Evolutionary conservation across 768 basidiomycete species (phyloP), one percentile per base, ranked within the genome.

Genomic region (Chlorophyllum brunneum): DNA sequence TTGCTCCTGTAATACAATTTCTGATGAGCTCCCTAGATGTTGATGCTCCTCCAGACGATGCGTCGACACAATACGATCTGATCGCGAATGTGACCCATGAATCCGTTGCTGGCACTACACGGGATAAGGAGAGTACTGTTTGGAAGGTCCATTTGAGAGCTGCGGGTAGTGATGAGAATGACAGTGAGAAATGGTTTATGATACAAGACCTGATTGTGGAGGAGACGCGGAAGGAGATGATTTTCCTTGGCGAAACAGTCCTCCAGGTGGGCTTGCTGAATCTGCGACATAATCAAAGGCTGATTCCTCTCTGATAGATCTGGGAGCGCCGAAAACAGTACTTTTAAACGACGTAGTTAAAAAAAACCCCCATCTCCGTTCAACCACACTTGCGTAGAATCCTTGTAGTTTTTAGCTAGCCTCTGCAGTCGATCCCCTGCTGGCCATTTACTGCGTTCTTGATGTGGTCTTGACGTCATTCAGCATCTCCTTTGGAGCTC

Each of bases 151-250:
- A 95, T 69, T 77, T 94, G 45, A 81, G 87, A 54, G 84, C 83
- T 44, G 81, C 82, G 24, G 80, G 83, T 15, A 86, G 84, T 44
- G 86, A 85, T 13, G 88, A 85, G n/a, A n/a, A n/a, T 30, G 89
- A 94, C 56, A 78, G 74, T 44, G 95, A 98, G 68, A 92, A 88
- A 64, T 98, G 97, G 97, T 88, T 91, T 67, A 86, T 92, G 73
- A 86, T 98, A 44, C 93, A 98, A 68, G 95, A 99, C 72, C 75
- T 99, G 52, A 89, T 95, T 55, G 95, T 99, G 8, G 88, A 93
- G 65, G 95, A 98, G 63, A 89, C 92, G n/a, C 77, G 93, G 54
- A 92, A 90, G 68, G 93, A 97, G 64, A 94, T 99, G 92, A 95
- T 99, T 48, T 94, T 97, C 66, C 73, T 99, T 30, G 95, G 95